phyloP scores from a whole-genome alignment of 306 rosid genomes.

The Luffa acutangula region DNA sequence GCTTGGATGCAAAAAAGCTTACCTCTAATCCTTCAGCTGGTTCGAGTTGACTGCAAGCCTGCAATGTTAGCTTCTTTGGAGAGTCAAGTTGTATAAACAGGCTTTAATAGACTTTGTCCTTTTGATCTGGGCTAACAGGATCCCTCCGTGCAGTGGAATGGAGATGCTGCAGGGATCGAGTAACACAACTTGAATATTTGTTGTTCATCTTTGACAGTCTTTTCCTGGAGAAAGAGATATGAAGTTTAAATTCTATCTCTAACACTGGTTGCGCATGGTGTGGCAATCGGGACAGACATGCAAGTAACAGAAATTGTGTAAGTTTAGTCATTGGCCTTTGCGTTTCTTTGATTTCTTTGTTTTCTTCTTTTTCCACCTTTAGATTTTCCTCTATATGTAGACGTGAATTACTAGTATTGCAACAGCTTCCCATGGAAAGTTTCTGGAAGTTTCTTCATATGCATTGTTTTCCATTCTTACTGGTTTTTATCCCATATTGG shows the following conservation, averaged over 20 bases:
- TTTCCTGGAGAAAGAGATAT: not conserved
- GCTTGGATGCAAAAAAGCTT: slow-evolving; percentile 55
- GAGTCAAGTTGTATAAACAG: slow-evolving; percentile 54
- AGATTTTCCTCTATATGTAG: not conserved
- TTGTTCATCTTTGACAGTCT: not conserved
- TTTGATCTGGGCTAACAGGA: slow-evolving; percentile 46
- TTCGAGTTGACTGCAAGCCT: slow-evolving; percentile 18
- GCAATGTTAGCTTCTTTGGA: slow-evolving; percentile 27
- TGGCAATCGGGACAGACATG: not conserved
- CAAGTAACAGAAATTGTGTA: not conserved
- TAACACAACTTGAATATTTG: slow-evolving; percentile 13
- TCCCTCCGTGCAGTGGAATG: slow-evolving; percentile 68
- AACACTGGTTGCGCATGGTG: not conserved
- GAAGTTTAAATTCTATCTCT: slow-evolving; percentile 3
- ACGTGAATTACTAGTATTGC: not conserved
- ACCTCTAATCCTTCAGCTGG: slow-evolving; percentile 80
- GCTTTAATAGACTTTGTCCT: slow-evolving; percentile 62
- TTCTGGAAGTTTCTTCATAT: not conserved
- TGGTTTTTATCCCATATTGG: not conserved
- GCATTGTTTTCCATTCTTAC: not conserved
- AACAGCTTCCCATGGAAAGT: not conserved
- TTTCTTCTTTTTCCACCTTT: not conserved
- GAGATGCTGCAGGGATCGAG: slow-evolving; percentile 54
- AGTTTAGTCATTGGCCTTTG: not conserved
- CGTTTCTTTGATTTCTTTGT: not conserved